Evolutionary conservation across 2,329 filamentous ascomycete genomes (phyloP), one percentile per base, ranked within the genome.

Genomic region (Botrytis paeoniae): DNA sequence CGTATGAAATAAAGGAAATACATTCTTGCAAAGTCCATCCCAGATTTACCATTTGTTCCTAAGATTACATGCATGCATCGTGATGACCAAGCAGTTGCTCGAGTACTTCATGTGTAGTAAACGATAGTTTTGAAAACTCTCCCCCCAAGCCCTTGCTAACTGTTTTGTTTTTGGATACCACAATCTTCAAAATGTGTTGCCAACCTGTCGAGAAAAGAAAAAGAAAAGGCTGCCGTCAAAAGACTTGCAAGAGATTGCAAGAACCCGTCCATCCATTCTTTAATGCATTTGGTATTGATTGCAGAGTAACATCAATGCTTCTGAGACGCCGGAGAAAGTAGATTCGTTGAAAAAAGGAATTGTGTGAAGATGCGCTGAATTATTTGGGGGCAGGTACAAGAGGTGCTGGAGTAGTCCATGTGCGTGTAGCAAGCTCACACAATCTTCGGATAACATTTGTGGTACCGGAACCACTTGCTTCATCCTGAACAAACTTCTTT

Each of bases 371-470:
- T 16, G 32, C 18, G 29, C n/a, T 32, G 61, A 66, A 59, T 54
- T 72, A 72, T 68, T 72, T 72, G 16, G 70, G 61, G n/a, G 48
- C 62, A 25, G 64, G 48, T 32, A 70, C 63, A 48, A 62, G 25
- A 37, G 71, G 71, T 43, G 76, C 57, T 43, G 74, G 54, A 43
- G 68, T 73, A n/a, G 77, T 71, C 80, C 80, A 81, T 57, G 80
- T 78, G 74, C 89, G 85, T 39, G 87, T 84, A 5, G 90, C 90
- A 80, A 93, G 87, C 74, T 91, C 89, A 76, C 90, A 89, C 72
- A 93, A 85, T n/a, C 90, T 87, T 75, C 91, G 89, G 70, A 92
- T 88, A 65, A 93, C 89, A 75, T 93, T 92, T 2, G 89, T 93
- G 2, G 91, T 92, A n/a, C 90, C 91, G n/a, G 89, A 89, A 20